Evolutionary conservation across 345 rosid species (phyloP), one percentile per base, ranked within the genome.

Genomic region (Arabidopsis thaliana): DNA sequence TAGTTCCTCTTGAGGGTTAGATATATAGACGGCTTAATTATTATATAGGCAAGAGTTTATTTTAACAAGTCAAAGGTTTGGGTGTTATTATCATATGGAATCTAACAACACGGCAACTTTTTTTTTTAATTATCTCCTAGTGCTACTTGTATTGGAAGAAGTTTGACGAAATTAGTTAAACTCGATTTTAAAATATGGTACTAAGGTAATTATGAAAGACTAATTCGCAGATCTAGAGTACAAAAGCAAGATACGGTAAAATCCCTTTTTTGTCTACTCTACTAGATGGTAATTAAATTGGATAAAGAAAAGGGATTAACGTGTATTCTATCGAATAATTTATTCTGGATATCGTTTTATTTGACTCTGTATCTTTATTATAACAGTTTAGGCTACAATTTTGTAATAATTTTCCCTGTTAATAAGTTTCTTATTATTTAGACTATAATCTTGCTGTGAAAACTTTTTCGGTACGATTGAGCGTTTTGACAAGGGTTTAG

Each of bases 61-160:
- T 20, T 75, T 41, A 68, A 60, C n/a, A 50, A 75, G 75, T 76
- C 80, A 61, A 61, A 3, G 45, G 41, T 53, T 3, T 61, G 51
- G 69, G 45, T 42, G 42, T 14, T 46, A 48, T 14, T 46, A 48
- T 68, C 36, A 59, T 67, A 37, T 52, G 57, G 57, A 24, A 51
- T 46, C 51, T 36, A 46, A 48, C 5, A 58, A 9, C 60, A 49
- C 52, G 53, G 22, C 73, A 67, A 66, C 24, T 34, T 13, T 57
- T 58, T 30, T 65, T 46, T 9, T 42, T 42, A 16, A 34, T 36
- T 20, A 2, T 23, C 13, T 59, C 38, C 24, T 49, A 37, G 2
- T 49, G 33, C 24, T 60, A 42, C 30, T 63, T 63, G 46, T 12
- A 52, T 24, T 46, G 7, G 56, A 30, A 32, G 3, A 10, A 65